phyloP scores from a whole-genome alignment of 1,139 yeast genomes.

The Citeromyces siamensis region DNA sequence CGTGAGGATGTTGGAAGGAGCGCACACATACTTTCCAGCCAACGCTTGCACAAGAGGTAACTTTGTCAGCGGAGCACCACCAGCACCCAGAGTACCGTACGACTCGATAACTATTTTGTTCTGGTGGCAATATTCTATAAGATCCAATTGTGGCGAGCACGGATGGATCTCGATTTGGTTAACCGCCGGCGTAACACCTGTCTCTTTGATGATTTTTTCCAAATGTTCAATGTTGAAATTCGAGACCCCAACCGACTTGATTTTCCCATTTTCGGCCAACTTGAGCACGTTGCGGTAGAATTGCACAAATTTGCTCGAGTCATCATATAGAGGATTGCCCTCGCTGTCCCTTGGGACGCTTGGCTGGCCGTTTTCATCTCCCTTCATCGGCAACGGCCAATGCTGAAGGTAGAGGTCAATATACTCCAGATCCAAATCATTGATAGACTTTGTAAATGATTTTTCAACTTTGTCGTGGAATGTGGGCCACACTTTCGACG shows the following conservation, averaged over 20 bases:
- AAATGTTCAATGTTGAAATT: conserved; percentile 49
- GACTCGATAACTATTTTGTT: conserved; percentile 64
- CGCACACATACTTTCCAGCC: conserved; percentile 30
- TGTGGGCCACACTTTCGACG: conserved; percentile 36
- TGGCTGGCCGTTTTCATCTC: conserved; percentile 22
- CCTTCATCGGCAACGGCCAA: conserved; percentile 63
- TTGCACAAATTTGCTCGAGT: conserved; percentile 41
- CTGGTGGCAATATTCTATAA: conserved; percentile 50
- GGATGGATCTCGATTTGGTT: conserved; percentile 93
- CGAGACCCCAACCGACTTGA: conserved; percentile 65
- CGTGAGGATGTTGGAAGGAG: conserved; percentile 32
- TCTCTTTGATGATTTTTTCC: conserved; percentile 36
- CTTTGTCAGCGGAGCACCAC: conserved; percentile 41
- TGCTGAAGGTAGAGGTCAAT: conserved; percentile 78
- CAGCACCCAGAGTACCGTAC: conserved; percentile 80
- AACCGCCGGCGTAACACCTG: conserved; percentile 64
- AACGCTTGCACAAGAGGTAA: conserved; percentile 26
- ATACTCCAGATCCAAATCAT: conserved; percentile 62
- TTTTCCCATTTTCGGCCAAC: conserved; percentile 40
- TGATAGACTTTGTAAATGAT: conserved; percentile 50
- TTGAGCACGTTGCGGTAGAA: conserved; percentile 63
- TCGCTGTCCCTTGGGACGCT: conserved; percentile 35
- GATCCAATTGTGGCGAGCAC: conserved; percentile 64
- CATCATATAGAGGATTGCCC: conserved; percentile 25
- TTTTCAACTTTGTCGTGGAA: conserved; percentile 44